Evolutionary conservation across 1,139 yeast genomes (phyloP).

Genomic region (Fermentozyma sake): DNA sequence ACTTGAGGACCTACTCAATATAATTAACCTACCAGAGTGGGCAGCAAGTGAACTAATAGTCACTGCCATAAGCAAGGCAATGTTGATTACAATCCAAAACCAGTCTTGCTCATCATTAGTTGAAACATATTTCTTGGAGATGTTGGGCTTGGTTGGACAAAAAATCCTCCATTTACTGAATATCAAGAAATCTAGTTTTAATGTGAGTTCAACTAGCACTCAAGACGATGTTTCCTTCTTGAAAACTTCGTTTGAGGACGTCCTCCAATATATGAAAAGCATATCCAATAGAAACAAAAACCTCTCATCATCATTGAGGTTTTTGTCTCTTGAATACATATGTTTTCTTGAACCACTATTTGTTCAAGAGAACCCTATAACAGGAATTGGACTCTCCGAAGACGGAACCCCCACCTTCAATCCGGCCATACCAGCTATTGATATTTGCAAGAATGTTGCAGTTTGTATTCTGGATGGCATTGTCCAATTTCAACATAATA

Average conservation of each 20-base stretch:
- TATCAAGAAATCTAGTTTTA: slow-evolving; percentile 12
- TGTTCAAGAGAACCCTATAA: no score
- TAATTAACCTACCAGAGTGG: slow-evolving; percentile 56
- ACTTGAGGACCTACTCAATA: slow-evolving; percentile 49
- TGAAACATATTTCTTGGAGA: slow-evolving; percentile 51
- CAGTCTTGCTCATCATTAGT: slow-evolving; percentile 29
- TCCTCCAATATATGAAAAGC: slow-evolving; percentile 13
- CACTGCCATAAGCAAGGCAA: slow-evolving; percentile 35
- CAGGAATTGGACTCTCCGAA: not conserved
- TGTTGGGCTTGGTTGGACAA: slow-evolving; percentile 53
- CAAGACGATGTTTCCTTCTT: slow-evolving; percentile 9
- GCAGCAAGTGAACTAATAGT: slow-evolving; percentile 51
- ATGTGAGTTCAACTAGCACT: slow-evolving; percentile 12
- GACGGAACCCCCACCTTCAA: no score
- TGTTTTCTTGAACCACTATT: no score
- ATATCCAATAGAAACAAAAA: slow-evolving; percentile 8
- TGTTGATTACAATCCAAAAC: slow-evolving; percentile 32
- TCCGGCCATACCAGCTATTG: no score
- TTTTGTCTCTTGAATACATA: slow-evolving; percentile 11
- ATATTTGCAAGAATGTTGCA: not conserved
- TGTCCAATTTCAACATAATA: slow-evolving; percentile 8
- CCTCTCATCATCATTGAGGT: slow-evolving; percentile 8
- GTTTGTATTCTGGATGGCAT: slow-evolving; percentile 6
- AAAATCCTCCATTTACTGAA: slow-evolving; percentile 37
- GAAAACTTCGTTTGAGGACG: slow-evolving; percentile 4